phyloP scores from a whole-genome alignment of 1,284 basidiomycete species.

The Anthracocystis panici-leucophaei region DNA sequence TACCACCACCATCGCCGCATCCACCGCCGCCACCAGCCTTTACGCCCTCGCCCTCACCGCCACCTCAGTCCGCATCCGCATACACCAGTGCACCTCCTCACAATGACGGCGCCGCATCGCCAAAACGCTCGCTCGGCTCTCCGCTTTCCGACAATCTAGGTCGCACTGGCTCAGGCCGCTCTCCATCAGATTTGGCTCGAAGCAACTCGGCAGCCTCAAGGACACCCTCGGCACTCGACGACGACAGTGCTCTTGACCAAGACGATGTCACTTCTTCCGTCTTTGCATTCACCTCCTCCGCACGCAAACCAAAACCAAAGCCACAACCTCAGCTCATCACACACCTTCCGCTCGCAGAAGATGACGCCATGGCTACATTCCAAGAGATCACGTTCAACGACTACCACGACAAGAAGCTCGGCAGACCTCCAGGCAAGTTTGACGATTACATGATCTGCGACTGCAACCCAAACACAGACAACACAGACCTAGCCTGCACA shows the following conservation, averaged over 20 bases:
- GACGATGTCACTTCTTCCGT: slow-evolving; percentile 19
- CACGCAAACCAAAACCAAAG: slow-evolving; percentile 28
- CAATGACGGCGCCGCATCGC: not conserved
- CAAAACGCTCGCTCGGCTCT: not conserved
- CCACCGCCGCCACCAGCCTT: slow-evolving; percentile 47
- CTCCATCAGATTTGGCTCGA: slow-evolving; percentile 13
- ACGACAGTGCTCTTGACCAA: slow-evolving; percentile 16
- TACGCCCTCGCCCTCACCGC: slow-evolving; percentile 43
- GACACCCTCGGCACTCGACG: slow-evolving; percentile 21
- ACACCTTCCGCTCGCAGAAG: slow-evolving; percentile 57
- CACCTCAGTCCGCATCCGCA: slow-evolving; percentile 17
- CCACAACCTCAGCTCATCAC: slow-evolving; percentile 53
- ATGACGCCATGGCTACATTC: slow-evolving; percentile 79
- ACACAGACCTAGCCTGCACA: slow-evolving; percentile 78
- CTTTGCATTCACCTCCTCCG: slow-evolving; percentile 19
- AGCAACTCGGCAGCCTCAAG: slow-evolving; percentile 10
- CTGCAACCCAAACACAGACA: slow-evolving; percentile 49
- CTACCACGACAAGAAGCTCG: slow-evolving; percentile 89
- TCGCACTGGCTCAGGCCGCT: not conserved
- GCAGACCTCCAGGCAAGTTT: slow-evolving; percentile 84
- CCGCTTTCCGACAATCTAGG: not conserved
- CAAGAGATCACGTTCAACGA: slow-evolving; percentile 80
- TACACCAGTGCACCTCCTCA: not conserved
- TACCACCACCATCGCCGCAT: slow-evolving; percentile 24
- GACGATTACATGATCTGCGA: slow-evolving; percentile 73